These are phyloP conservation scores for Trichosporon asahii DNA, from an alignment of 1,284 basidiomycete species.

Conservation along the genomic window DNA sequence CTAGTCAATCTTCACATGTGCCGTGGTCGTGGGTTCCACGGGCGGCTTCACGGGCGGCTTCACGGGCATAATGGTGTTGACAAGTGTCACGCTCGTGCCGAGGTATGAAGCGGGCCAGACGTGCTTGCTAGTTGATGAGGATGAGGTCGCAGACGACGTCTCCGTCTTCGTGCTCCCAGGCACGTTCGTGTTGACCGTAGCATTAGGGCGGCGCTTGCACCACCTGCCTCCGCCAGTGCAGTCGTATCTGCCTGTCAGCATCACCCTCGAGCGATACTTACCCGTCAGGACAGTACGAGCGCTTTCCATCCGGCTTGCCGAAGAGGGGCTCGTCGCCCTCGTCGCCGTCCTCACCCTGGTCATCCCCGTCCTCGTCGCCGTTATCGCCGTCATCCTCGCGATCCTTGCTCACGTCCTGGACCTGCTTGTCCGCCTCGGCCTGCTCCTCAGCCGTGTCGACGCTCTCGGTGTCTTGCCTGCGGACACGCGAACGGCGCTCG, in stretches of 20 bases:
- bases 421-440: neutral
- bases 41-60: no score
- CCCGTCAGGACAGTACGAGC: slow-evolving; percentile 2
- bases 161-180: neutral
- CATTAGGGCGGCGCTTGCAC: neutral
- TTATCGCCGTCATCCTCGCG: neutral
- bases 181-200: slow-evolving; percentile 1
- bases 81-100: no score
- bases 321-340: neutral
- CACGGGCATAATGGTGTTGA: no score
- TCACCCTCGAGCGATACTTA: neutral
- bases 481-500: neutral
- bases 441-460: neutral
- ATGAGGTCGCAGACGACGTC: no score
- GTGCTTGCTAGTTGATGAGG: neutral
- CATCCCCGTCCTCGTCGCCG: neutral
- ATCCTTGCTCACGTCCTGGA: neutral
- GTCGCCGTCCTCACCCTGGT: neutral
- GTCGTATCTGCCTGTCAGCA: neutral
- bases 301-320: neutral
- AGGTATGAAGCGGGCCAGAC: neutral
- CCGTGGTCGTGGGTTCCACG: neutral
- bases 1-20: neutral
- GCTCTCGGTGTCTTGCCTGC: neutral
- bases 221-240: neutral